Percentiles rank a stretch among this genome's conserved stretches.
phyloP scores from a whole-genome alignment of 2,329 filamentous ascomycete species.

The Magnaporthiopsis incrustans region DNA sequence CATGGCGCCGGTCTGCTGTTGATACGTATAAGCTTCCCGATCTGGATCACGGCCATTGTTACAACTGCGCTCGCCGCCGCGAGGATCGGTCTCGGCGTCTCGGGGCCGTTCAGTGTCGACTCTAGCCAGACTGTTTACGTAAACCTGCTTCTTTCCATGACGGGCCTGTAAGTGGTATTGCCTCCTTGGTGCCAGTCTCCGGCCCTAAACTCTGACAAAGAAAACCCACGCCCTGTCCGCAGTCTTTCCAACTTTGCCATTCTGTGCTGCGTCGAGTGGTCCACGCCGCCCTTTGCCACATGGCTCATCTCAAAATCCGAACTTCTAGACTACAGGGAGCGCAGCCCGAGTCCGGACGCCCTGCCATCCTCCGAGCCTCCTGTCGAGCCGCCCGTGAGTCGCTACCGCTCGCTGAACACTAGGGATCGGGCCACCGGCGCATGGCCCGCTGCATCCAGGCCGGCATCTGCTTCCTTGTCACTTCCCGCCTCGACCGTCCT shows the following conservation, averaged over 20 bases:
- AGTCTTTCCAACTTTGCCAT: constrained; percentile 1
- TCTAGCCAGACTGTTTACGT: constrained; percentile 20
- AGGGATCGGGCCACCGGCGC: constrained; percentile 1
- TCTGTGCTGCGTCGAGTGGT: constrained; percentile 6
- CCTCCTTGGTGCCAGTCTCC: neutral
- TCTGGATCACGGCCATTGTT: constrained; percentile 23
- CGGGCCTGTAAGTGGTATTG: constrained; percentile 20
- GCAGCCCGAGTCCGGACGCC: neutral
- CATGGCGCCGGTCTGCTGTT: constrained; percentile 23
- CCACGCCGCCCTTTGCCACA: constrained; percentile 6
- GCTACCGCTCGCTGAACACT: constrained; percentile 1
- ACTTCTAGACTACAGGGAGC: neutral
- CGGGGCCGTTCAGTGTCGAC: constrained; percentile 13
- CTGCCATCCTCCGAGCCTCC: neutral
- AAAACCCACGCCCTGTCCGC: too few relatives aligned
- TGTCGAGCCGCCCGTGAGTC: neutral
- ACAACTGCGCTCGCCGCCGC: constrained; percentile 21
- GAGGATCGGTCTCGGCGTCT: constrained; percentile 10
- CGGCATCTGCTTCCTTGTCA: neutral
- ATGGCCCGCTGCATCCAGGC: neutral
- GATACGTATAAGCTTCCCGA: constrained; percentile 19
- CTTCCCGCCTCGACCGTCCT: neutral
- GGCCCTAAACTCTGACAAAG: neutral
- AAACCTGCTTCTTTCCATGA: constrained; percentile 21
- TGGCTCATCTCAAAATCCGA: constrained; percentile 2